Conservation (phyloP, 768 basidiomycete species). For the Rhodotorula babjevae region DNA sequence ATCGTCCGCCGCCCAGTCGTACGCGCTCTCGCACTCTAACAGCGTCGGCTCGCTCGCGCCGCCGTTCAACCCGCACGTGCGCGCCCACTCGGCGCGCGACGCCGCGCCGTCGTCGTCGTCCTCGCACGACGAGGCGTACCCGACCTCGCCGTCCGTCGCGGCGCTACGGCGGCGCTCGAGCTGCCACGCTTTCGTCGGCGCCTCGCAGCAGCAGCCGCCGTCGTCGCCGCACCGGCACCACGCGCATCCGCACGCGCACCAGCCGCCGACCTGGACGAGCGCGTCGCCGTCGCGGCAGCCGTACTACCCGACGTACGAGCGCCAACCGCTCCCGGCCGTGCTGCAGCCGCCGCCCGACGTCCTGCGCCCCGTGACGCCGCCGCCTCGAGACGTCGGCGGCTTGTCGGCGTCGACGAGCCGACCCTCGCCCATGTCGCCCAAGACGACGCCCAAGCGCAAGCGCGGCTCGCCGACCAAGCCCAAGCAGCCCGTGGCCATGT, state of each 20-base stretch:
- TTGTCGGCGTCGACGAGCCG: neutral
- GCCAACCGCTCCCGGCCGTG: neutral
- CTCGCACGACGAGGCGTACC: neutral
- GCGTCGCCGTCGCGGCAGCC: neutral
- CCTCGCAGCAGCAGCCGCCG: neutral
- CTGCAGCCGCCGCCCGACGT: neutral
- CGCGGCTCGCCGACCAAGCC: neutral
- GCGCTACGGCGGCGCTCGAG: neutral
- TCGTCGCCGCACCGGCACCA: neutral
- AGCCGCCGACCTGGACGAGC: neutral
- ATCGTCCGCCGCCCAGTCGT: neutral
- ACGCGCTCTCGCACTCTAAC: neutral
- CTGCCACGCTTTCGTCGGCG: neutral
- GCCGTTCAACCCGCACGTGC: neutral
- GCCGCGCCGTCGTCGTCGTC: neutral
- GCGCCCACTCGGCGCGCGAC: neutral
- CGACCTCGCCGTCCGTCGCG: neutral
- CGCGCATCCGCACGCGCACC: neutral
- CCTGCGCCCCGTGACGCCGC: neutral
- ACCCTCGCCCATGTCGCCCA: neutral
- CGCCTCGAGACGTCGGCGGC: neutral
- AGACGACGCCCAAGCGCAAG: conserved; percentile 19
- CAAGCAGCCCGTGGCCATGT: conserved; percentile 20
- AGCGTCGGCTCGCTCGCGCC: neutral
- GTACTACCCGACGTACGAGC: neutral